Percentiles rank a stretch among this genome's conserved stretches.
Evolutionary conservation across 345 rosid species (phyloP).

Genomic region (Dipteronia sinensis): DNA sequence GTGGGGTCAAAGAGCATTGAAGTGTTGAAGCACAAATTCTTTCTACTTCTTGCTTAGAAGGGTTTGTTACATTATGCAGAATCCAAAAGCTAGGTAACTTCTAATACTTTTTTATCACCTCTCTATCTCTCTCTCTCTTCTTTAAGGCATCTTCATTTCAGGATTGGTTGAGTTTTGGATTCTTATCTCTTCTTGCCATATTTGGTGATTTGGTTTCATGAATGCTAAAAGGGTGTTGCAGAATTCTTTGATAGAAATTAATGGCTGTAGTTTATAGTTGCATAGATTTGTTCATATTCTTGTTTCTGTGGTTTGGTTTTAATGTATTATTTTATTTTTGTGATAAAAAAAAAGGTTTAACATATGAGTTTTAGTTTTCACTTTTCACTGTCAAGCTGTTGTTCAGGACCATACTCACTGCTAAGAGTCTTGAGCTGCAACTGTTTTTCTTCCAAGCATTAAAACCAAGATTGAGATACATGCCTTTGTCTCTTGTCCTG

Average conservation of each 20-base stretch:
- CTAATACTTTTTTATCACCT: slow-evolving; percentile 29
- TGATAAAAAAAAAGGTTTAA: neutral
- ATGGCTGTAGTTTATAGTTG: slow-evolving; percentile 8
- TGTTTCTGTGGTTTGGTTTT: neutral
- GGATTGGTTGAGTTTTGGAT: slow-evolving; percentile 16
- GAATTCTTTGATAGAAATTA: slow-evolving; percentile 21
- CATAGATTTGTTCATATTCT: neutral
- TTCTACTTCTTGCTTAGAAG: slow-evolving; percentile 27
- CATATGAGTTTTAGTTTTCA: neutral
- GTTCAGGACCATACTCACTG: neutral
- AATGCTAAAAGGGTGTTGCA: slow-evolving; percentile 13
- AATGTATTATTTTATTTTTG: slow-evolving; percentile 11
- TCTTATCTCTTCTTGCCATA: slow-evolving; percentile 20
- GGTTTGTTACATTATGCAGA: slow-evolving; percentile 68
- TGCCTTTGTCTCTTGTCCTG: neutral
- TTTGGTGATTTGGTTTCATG: slow-evolving; percentile 20
- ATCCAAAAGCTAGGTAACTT: slow-evolving; percentile 82
- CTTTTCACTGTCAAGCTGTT: too few relatives aligned
- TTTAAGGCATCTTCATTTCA: slow-evolving; percentile 17
- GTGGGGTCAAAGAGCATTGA: slow-evolving; percentile 69
- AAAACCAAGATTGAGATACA: neutral
- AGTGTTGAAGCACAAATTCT: slow-evolving; percentile 38
- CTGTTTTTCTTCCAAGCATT: slow-evolving; percentile 4
- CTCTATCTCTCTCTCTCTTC: slow-evolving; percentile 22
- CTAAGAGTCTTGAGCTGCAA: neutral